These are phyloP conservation scores for Sextonia rubra DNA, from an alignment of 164 flowering plant species.

Conservation along the genomic window DNA sequence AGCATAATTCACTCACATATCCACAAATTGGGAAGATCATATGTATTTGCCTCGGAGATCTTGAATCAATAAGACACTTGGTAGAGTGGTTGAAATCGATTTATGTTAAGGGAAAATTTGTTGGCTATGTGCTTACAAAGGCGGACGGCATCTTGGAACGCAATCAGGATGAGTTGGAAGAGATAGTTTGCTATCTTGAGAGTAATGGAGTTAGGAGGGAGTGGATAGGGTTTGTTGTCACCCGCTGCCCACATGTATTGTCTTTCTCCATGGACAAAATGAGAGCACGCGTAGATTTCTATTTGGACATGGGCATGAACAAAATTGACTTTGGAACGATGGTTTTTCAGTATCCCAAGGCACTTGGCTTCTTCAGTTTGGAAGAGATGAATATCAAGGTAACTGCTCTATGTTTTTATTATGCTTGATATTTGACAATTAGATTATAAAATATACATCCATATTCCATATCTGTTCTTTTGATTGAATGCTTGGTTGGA, in stretches of 20 bases:
- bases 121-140: conserved; percentile 53
- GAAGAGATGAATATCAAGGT: conserved; percentile 93
- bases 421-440: not conserved
- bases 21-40: conserved; percentile 79
- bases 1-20: conserved; percentile 76
- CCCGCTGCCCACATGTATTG: conserved; percentile 70
- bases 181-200: conserved; percentile 59
- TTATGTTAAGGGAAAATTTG: conserved; percentile 62
- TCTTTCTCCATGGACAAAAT: conserved; percentile 61
- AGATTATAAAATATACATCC: not conserved
- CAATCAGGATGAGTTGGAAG: conserved; percentile 54
- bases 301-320: conserved; percentile 72
- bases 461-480: not conserved
- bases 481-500: not conserved
- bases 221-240: conserved; percentile 84
- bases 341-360: conserved; percentile 82
- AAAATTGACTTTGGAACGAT: conserved; percentile 87
- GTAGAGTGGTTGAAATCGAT: conserved; percentile 70
- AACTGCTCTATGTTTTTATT: conserved; percentile 5
- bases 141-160: conserved; percentile 55
- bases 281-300: conserved; percentile 59
- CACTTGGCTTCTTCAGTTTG: conserved; percentile 60
- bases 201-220: conserved; percentile 70
- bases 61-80: conserved; percentile 37
- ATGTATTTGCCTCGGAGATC: conserved; percentile 50